Conservation (phyloP, 2,329 filamentous ascomycete species). For the Pseudogymnoascus verrucosus region DNA sequence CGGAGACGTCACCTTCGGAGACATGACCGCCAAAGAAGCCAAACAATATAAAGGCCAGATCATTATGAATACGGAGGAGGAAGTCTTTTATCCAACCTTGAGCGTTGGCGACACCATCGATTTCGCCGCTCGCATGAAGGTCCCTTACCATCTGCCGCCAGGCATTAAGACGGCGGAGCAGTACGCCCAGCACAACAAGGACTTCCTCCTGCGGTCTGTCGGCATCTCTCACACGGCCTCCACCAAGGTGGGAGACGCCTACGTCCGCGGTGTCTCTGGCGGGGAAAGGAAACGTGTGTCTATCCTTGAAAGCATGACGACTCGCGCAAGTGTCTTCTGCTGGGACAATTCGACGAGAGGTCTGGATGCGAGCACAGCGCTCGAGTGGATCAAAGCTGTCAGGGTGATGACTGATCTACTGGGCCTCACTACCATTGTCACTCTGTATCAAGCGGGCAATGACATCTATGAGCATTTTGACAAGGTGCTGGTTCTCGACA, state of each 20-base stretch:
- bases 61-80: conserved; percentile 46
- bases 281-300: conserved; percentile 54
- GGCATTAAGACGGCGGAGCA: conserved; percentile 30
- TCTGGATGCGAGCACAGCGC: conserved; percentile 55
- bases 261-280: conserved; percentile 53
- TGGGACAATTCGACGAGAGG: conserved; percentile 63
- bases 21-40: conserved; percentile 34
- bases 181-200: conserved; percentile 46
- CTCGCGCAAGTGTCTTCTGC: conserved; percentile 41
- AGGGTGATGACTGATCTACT: conserved; percentile 55
- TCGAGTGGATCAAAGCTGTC: conserved; percentile 52
- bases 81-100: conserved; percentile 42
- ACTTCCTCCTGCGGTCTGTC: conserved; percentile 31
- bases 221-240: conserved; percentile 47
- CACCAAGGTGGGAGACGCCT: conserved; percentile 49
- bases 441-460: conserved; percentile 62
- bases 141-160: conserved; percentile 45
- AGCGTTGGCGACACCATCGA: conserved; percentile 45
- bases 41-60: conserved; percentile 48
- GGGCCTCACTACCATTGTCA: conserved; percentile 53
- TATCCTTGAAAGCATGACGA: conserved; percentile 42
- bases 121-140: conserved; percentile 49
- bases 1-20: conserved; percentile 51
- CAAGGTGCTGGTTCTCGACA: conserved; percentile 60
- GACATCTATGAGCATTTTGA: conserved; percentile 63